phyloP scores from a whole-genome alignment of 2,329 filamentous ascomycete species.

The Ophiocordyceps camponoti-rufipedis region DNA sequence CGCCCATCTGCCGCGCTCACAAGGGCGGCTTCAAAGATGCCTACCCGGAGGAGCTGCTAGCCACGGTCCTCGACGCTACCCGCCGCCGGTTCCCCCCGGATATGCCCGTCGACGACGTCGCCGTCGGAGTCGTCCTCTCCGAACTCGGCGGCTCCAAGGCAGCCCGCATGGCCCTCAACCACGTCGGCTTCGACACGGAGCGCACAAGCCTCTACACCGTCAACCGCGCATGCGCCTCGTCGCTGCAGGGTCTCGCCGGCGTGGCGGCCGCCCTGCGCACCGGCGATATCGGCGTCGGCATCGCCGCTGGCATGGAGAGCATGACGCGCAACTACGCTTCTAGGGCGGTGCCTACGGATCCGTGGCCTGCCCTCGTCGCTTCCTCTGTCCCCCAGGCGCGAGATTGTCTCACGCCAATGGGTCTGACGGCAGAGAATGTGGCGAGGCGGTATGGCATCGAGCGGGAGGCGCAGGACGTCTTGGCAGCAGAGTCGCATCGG shows the following conservation, averaged over 20 bases:
- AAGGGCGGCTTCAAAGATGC: constrained; percentile 74
- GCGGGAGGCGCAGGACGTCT: constrained; percentile 63
- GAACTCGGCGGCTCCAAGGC: constrained; percentile 85
- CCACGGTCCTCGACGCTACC: constrained; percentile 31
- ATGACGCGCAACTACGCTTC: constrained; percentile 86
- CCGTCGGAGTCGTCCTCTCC: constrained; percentile 74
- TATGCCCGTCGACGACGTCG: constrained; percentile 54
- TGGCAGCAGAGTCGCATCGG: constrained; percentile 57
- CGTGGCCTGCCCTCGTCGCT: constrained; percentile 58
- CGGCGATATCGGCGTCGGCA: constrained; percentile 53
- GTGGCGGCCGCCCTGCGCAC: constrained; percentile 60
- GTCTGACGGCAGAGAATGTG: constrained; percentile 77
- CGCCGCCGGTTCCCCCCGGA: constrained; percentile 41
- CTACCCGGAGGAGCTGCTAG: constrained; percentile 78
- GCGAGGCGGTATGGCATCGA: constrained; percentile 57
- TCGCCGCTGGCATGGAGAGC: constrained; percentile 86
- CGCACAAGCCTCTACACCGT: constrained; percentile 67
- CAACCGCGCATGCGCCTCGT: constrained; percentile 72
- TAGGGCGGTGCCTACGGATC: constrained; percentile 63
- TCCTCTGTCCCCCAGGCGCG: constrained; percentile 47
- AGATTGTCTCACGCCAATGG: constrained; percentile 93
- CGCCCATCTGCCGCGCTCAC: constrained; percentile 67
- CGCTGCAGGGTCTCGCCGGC: constrained; percentile 57
- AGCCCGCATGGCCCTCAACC: constrained; percentile 76
- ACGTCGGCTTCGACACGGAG: constrained; percentile 52